Percentiles rank a stretch among this genome's conserved stretches.
These are phyloP conservation scores for Pittosporum tobira DNA, from an alignment of 129 eudicot species.

Conservation along the genomic window DNA sequence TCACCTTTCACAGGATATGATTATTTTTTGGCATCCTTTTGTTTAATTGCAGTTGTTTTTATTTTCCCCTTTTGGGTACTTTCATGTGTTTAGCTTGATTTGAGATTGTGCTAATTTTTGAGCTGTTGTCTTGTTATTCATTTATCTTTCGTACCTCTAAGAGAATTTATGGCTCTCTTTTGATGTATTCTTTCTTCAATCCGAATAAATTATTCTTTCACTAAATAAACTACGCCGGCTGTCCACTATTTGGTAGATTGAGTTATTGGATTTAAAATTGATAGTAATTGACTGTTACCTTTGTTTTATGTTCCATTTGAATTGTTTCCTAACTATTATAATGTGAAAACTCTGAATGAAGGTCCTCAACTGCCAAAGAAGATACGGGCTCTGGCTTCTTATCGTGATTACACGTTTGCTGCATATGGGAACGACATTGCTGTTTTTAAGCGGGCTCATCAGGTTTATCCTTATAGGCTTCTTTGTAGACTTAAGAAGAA, in stretches of 20 bases:
- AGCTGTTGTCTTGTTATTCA: too few relatives aligned
- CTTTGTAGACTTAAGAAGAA: not conserved
- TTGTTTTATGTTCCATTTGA: slow-evolving; percentile 7
- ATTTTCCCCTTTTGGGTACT: too few relatives aligned
- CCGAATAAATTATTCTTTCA: too few relatives aligned
- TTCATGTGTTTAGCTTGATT: too few relatives aligned
- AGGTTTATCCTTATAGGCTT: slow-evolving; percentile 31
- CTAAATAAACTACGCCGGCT: too few relatives aligned
- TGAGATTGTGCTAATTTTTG: too few relatives aligned
- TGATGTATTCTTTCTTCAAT: too few relatives aligned
- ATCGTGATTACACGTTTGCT: slow-evolving; percentile 92
- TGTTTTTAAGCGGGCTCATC: slow-evolving; percentile 93
- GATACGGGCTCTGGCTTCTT: slow-evolving; percentile 89
- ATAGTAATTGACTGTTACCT: not conserved
- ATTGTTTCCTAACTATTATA: not conserved
- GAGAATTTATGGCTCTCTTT: too few relatives aligned
- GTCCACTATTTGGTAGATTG: not conserved
- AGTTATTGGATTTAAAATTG: slow-evolving; percentile 1
- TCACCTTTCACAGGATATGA: too few relatives aligned
- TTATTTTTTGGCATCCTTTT: too few relatives aligned
- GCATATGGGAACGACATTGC: slow-evolving; percentile 85
- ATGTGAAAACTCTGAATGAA: slow-evolving; percentile 17
- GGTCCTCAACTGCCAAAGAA: slow-evolving; percentile 95
- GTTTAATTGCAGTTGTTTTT: too few relatives aligned
- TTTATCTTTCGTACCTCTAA: too few relatives aligned